Evolutionary conservation across 805 yeast species (phyloP), one percentile per base, ranked within the genome.

Genomic region (Hanseniaspora guilliermondii): DNA sequence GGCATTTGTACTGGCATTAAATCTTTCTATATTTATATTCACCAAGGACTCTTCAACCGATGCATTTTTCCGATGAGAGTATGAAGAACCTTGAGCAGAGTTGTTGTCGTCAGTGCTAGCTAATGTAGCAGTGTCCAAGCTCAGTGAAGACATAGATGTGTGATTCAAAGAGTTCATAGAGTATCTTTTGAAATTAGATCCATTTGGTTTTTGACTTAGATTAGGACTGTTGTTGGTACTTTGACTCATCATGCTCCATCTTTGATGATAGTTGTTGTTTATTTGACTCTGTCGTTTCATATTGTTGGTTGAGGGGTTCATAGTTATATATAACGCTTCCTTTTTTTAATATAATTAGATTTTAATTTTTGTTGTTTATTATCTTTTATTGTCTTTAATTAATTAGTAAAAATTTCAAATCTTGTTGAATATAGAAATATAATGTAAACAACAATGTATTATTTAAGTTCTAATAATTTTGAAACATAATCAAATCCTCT

Each of bases 11-110:
- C 22, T 38, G 7, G 49, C 33, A 17, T 49, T 52, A 17, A 52
- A 52, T 22, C 45, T 14, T 27, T 52, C 55, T 16, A 52, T 52
- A 33, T 52, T 52, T 21, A 52, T 52, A 21, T 52, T 52, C 6
- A 52, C 55, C 16, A 52, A 35, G 2, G 55, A 52, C 21, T 52
- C 55, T 30, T 52, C 55, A 17, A 52, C 49, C 9, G 55, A 52
- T 3, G 55, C 55, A 36, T 47, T 52, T n/a, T 52, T 52, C 21
- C 38, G 25, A 27, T 52, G 55, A 8, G 45, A 25, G 27, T 41
- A 39, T 2, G 42, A 30, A 25, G 42, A 17, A 11, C 50, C 30
- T 16, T 37, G 35, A 9, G 39, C 40, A 4, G 55, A 42, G 22
- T 24, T 17, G 33, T 14, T 24, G 7, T 52, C 55, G 16, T 52